Conservation (phyloP, 352 stramenopile genomes). For the Pythium aquatile region DNA sequence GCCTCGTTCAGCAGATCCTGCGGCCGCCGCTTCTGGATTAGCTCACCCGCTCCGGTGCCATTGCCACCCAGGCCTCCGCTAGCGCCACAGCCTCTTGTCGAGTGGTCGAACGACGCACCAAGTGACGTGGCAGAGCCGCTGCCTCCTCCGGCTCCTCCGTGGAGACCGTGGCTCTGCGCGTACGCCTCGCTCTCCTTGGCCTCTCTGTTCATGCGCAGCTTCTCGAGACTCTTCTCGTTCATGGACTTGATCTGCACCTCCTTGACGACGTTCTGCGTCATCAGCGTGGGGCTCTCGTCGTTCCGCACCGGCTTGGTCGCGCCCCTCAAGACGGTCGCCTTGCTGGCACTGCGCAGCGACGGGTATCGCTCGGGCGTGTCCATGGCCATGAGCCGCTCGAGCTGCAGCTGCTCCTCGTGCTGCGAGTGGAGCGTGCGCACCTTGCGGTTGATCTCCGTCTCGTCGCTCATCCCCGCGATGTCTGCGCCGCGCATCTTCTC, state of each 20-base stretch:
- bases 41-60: slow-evolving; percentile 24
- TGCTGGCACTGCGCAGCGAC: slow-evolving; percentile 56
- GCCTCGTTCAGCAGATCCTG: slow-evolving; percentile 67
- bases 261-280: slow-evolving; percentile 79
- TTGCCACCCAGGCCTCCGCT: slow-evolving; percentile 22
- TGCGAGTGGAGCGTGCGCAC: slow-evolving; percentile 60
- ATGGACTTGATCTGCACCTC: slow-evolving; percentile 91
- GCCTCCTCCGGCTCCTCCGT: not conserved
- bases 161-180: not conserved
- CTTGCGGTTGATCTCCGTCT: slow-evolving; percentile 63
- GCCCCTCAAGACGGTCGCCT: slow-evolving; percentile 58
- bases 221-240: slow-evolving; percentile 81
- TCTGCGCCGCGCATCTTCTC: slow-evolving; percentile 79
- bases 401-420: slow-evolving; percentile 79
- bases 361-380: slow-evolving; percentile 60
- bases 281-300: slow-evolving; percentile 51
- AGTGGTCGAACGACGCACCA: slow-evolving; percentile 35
- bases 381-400: slow-evolving; percentile 62
- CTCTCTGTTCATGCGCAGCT: slow-evolving; percentile 74
- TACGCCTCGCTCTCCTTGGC: slow-evolving; percentile 49
- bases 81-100: not conserved
- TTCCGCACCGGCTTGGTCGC: slow-evolving; percentile 69
- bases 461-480: slow-evolving; percentile 68
- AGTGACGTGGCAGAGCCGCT: not conserved
- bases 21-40: slow-evolving; percentile 52